Base-by-base conservation (phyloP, 331 rosid species). In the Acacia concinna region DNA sequence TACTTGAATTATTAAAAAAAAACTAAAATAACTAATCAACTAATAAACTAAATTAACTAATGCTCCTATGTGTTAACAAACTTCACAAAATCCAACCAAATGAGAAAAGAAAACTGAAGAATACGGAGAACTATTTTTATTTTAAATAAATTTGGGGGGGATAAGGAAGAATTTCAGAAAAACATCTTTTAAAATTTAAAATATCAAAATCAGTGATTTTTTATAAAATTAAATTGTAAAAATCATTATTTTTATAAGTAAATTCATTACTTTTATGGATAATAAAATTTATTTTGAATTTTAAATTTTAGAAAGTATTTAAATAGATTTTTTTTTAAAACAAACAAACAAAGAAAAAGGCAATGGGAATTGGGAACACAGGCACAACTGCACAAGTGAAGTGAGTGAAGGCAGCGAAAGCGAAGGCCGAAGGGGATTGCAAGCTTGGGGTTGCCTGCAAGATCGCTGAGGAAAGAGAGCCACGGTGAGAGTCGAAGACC, bases 401-500 rank as follows among this genome's bases (percentile, higher is more conserved):
- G 25, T 14, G 71, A 20, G 49, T 20, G 47, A 21, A 9, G 25
- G n/a, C 21, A 38, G 4, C 43, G 71, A 37, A n/a, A 37, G 72
- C 73, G 25, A 27, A 56, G 52, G 68, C 51, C 73, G 25, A 27
- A 56, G 52, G 68, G 69, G 74, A 67, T 84, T 47, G 57, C 25
- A 59, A 68, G 25, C 70, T 74, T 43, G 9, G 74, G 67, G 46
- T 62, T 28, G 83, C 83, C 81, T 74, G 70, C 63, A 74, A 54
- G 21, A 54, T 52, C 67, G 67, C 35, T 21, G 51, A 12, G n/a
- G 30, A 9, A 49, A 67, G 78, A 4, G 49, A 10, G 74, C 32
- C 13, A 32, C 12, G 38, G 74, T 43, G 68, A 37, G 43, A 76
- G 37, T 64, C 54, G 77, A 84, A 64, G 75, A 57, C 77, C 34